Evolutionary conservation across 768 basidiomycete species (phyloP), one percentile per base, ranked within the genome.

Genomic region (Suillus alpinus): DNA sequence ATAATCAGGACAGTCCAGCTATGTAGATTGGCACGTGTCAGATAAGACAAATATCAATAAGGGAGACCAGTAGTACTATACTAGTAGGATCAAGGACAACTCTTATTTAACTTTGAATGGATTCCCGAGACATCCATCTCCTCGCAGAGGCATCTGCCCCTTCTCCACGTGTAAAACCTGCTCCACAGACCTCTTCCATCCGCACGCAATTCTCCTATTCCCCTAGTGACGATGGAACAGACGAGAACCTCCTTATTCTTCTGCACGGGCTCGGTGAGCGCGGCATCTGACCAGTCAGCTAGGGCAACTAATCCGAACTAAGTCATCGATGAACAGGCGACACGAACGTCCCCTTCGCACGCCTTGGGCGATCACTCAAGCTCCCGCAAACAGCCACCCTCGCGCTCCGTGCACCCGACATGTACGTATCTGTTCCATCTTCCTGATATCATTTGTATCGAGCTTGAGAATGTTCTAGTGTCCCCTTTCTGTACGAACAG

Each of bases 311-410:
- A 37, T 56, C 36, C 57, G 32, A 39, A 49, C 18, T 55, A 32
- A 26, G 53, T 39, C 16, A 26, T 55, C 26, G 47, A 62, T 47
- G 6, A 23, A 39, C 63, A 95, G 94, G 94, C 29, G 94, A 96
- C 74, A 93, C 88, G 0, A 86, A 89, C 61, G 50, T 76, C 3
- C 92, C 93, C 1, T 96, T 97, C 70, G 77, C 81, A 36, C 85
- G 86, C 57, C 83, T 97, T 6, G 93, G 86, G 10, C 79, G 78
- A 23, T 82, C 83, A 10, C 73, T 97, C 51, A 90, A 85, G 65
- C 83, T 97, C n/a, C 95, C 94, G 0, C 94, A 95, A 71, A 96
- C 95, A 0, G 92, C 94, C 2, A 80, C 85, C 1, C 83, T 96
- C n/a, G 83, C 91, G 1, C 70, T 96, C 10, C 85, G 90, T 52